Base-by-base conservation (phyloP, 2,329 filamentous ascomycete species). In the Colletotrichum tanaceti region DNA sequence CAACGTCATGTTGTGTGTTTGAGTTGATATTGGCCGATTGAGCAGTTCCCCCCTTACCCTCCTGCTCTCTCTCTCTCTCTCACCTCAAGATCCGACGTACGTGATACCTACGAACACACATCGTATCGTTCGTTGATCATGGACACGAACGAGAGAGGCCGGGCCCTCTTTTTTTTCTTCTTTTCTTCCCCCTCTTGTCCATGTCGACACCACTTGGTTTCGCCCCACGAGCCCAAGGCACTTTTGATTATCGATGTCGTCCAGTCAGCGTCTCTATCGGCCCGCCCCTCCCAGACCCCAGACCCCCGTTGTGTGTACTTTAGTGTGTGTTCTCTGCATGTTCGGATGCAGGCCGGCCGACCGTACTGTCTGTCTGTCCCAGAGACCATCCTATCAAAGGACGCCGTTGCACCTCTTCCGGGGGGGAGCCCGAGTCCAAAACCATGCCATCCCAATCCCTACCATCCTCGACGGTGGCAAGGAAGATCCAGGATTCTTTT, bases 401-500 rank as follows among this genome's bases (percentile, higher is more conserved):
- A 13, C 55, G 28, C 44, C 35, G 43, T 55, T 46, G 18, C 43
- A 39, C 43, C 54, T 6, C 35, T 39, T 39, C n/a, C 28, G 32
- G 47, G 32, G 32, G n/a, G n/a, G n/a, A 22, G 20, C 43, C 22
- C 41, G 11, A 22, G 20, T 32, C 20, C 39, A n/a, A 28, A 28
- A n/a, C 28, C 28, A 7, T 28, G 28, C 28, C 28, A 28, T 28
- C 28, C 16, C 43, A 4, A 20, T 63, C 14, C 60, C 47, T n/a
- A 28, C 57, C 35, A 49, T 66, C 57, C 62, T 50, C 50, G 55
- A 60, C 18, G 43, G 65, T 69, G 66, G 66, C 66, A 38, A 65
- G 55, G 50, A 57, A 38, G 47, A 14, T 20, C 22, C 24, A 5
- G 41, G 22, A n/a, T n/a, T 41, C 16, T 20, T 59, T 58, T 28